Evolutionary conservation across 1,284 basidiomycete genomes (phyloP).

Genomic region (Papiliotrema nemorosa): DNA sequence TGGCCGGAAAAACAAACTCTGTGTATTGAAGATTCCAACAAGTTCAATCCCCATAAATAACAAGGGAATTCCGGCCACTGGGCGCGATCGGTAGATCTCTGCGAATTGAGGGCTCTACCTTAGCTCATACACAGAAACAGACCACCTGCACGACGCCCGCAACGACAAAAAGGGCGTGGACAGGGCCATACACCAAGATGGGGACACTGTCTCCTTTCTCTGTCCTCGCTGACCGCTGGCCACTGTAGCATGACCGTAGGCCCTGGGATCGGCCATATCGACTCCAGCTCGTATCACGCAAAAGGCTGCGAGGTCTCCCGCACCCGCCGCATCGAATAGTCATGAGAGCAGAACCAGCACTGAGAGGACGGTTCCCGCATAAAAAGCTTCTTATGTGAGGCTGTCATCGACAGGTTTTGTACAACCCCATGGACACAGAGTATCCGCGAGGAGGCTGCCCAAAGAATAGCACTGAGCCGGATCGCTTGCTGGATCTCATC

Average conservation of each 20-base stretch:
- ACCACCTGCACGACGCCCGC: conserved; percentile 29
- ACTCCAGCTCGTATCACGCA: no score
- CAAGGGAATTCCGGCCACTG: conserved; percentile 60
- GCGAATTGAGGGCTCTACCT: conserved; percentile 53
- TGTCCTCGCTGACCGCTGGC: no score
- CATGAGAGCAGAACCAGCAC: no score
- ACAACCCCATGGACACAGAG: conserved; percentile 58
- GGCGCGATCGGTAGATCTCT: conserved; percentile 66
- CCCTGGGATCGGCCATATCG: no score
- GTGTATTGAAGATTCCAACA: conserved; percentile 26
- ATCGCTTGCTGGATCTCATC: conserved; percentile 54
- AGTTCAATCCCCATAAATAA: not conserved
- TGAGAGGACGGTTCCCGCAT: no score
- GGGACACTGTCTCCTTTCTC: no score
- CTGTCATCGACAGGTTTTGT: no score
- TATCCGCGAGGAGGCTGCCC: not conserved
- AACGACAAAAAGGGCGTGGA: conserved; percentile 60
- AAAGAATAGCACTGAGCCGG: not conserved
- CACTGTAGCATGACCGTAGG: no score
- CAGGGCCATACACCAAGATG: no score
- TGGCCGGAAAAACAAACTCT: conserved; percentile 66
- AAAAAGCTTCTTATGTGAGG: no score
- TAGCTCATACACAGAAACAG: not conserved
- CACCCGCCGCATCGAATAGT: no score
- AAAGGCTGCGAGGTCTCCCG: no score